Conservation (phyloP, 768 basidiomycete genomes). For the Trametes elegans region DNA sequence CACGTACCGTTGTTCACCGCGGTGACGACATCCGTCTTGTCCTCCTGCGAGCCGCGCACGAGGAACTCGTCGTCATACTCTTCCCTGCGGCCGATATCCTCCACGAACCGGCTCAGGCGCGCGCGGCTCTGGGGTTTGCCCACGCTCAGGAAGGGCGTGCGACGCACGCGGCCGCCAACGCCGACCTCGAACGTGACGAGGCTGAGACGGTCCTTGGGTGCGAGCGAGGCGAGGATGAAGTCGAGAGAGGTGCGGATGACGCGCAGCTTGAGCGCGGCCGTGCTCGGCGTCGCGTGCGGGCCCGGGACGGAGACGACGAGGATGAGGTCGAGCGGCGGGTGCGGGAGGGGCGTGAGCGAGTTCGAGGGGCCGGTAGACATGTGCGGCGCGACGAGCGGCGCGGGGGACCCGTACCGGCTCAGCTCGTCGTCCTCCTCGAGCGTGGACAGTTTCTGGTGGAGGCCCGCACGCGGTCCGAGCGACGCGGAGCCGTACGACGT, state of each 20-base stretch:
- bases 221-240: slow-evolving; percentile 77
- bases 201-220: slow-evolving; percentile 77
- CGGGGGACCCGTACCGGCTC: slow-evolving; percentile 46
- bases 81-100: slow-evolving; percentile 53
- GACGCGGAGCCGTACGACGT: slow-evolving; percentile 60
- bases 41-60: slow-evolving; percentile 77
- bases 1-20: slow-evolving; percentile 89
- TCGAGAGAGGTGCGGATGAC: slow-evolving; percentile 88
- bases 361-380: slow-evolving; percentile 75
- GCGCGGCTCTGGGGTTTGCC: slow-evolving; percentile 67
- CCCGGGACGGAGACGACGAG: slow-evolving; percentile 88
- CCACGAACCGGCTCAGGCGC: slow-evolving; percentile 76
- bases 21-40: slow-evolving; percentile 96
- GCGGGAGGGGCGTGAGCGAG: slow-evolving; percentile 75
- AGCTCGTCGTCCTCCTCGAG: slow-evolving; percentile 74
- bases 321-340: slow-evolving; percentile 90
- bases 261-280: slow-evolving; percentile 81
- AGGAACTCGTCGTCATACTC: slow-evolving; percentile 58
- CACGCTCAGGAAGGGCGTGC: slow-evolving; percentile 87
- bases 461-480: slow-evolving; percentile 16
- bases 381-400: slow-evolving; percentile 65
- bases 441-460: slow-evolving; percentile 53
- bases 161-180: slow-evolving; percentile 73
- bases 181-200: slow-evolving; percentile 94
- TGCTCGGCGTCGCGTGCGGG: slow-evolving; percentile 65